These are phyloP conservation scores for Trifolium dubium DNA, from an alignment of 306 rosid species.

Conservation along the genomic window DNA sequence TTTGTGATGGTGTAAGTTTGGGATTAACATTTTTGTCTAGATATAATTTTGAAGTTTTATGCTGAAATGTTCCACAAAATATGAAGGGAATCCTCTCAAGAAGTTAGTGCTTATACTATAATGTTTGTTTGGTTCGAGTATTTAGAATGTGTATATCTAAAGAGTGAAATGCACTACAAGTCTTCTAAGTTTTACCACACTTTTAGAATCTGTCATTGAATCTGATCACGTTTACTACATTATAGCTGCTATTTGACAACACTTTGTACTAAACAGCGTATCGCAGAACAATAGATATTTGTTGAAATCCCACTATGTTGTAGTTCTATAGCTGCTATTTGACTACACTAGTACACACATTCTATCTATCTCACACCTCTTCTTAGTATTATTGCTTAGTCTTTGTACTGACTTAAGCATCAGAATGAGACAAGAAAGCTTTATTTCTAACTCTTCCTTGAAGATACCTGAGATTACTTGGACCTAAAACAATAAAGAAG, in stretches of 20 bases:
- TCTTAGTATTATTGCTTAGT: constrained; percentile 15
- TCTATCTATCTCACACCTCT: constrained; percentile 10
- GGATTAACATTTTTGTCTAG: not conserved
- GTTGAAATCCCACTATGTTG: too few species aligned
- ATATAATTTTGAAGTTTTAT: constrained; percentile 9
- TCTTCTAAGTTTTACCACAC: constrained; percentile 5
- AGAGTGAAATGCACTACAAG: constrained; percentile 14
- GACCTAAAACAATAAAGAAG: too few species aligned
- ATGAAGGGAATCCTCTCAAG: not conserved
- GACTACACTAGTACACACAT: not conserved
- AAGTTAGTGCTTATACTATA: not conserved
- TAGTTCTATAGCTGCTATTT: too few species aligned
- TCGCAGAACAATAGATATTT: too few species aligned
- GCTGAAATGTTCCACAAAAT: constrained; percentile 17
- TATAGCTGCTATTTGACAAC: too few species aligned
- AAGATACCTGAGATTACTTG: too few species aligned
- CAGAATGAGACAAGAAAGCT: not conserved
- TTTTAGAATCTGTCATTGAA: not conserved
- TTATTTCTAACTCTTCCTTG: not conserved
- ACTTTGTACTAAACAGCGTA: too few species aligned
- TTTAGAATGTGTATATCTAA: constrained; percentile 19
- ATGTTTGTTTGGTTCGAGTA: constrained; percentile 3
- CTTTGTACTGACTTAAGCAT: not conserved
- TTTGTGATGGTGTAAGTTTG: not conserved
- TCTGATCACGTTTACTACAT: not conserved